Conservation (phyloP, 257 asterid species). For the Solanum medicagineum region DNA sequence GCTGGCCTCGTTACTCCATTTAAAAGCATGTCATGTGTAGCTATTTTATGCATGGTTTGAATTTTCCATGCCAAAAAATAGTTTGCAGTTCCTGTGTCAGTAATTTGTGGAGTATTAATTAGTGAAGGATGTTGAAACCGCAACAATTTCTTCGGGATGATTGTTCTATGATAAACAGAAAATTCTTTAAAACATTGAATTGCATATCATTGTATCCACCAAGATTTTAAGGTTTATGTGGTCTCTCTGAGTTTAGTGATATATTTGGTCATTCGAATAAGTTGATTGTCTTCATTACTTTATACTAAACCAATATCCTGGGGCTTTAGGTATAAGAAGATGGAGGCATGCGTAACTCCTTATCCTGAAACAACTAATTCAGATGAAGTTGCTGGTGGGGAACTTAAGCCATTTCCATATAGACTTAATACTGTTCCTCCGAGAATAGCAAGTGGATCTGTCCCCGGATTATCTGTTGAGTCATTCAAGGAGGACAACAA, state of each 20-base stretch:
- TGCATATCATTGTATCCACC: not conserved
- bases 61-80: not conserved
- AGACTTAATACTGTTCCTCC: slow-evolving; percentile 30
- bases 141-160: not conserved
- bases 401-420: slow-evolving; percentile 23
- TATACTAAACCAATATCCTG: not conserved
- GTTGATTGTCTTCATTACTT: not conserved
- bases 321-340: slow-evolving; percentile 24
- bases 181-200: not conserved
- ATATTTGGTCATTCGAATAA: not conserved
- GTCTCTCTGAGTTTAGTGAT: not conserved
- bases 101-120: not conserved
- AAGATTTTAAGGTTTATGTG: not conserved
- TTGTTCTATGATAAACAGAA: not conserved
- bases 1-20: not conserved
- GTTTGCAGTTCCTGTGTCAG: not conserved
- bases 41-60: not conserved
- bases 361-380: slow-evolving; percentile 12
- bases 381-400: slow-evolving; percentile 31
- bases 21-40: not conserved
- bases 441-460: slow-evolving; percentile 17
- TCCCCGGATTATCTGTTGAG: slow-evolving; percentile 19
- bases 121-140: not conserved
- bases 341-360: slow-evolving; percentile 27
- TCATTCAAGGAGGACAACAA: slow-evolving; percentile 19